A percentile compares a stretch with the other conserved stretches of the same genome.
Conservation (phyloP, 1,284 basidiomycete species). For the Moesziomyces parantarcticus region DNA sequence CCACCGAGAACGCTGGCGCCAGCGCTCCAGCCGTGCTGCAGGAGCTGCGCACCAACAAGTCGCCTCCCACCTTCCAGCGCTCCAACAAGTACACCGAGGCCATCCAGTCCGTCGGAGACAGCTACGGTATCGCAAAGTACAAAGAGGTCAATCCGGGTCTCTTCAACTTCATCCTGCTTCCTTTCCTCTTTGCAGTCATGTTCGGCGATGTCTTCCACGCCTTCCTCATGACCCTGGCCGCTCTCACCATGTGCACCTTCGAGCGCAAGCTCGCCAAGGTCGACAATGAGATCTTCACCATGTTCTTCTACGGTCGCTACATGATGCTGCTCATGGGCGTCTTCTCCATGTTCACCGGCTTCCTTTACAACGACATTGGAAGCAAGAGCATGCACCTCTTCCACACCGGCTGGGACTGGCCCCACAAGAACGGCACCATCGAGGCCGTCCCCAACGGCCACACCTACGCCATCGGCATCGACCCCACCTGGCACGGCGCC, state of each 20-base stretch:
- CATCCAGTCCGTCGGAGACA: constrained; percentile 98
- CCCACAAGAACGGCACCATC: constrained; percentile 68
- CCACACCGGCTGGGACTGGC: constrained; percentile 88
- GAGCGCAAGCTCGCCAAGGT: constrained; percentile 83
- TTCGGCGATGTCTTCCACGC: constrained; percentile 99
- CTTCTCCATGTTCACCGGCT: constrained; percentile 91
- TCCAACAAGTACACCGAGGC: constrained; percentile 97
- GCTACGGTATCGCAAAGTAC: constrained; percentile 93
- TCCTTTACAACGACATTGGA: constrained; percentile 99
- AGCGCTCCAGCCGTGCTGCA: constrained; percentile 91
- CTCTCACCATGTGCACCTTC: constrained; percentile 83
- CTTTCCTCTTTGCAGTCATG: constrained; percentile 99
- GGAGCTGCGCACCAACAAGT: constrained; percentile 87
- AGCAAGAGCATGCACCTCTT: constrained; percentile 90
- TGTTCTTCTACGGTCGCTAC: constrained; percentile 96
- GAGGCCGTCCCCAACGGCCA: constrained; percentile 71
- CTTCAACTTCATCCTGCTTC: constrained; percentile 93
- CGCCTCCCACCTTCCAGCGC: constrained; percentile 93
- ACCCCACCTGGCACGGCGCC: constrained; percentile 93
- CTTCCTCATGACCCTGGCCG: constrained; percentile 81
- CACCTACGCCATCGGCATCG: constrained; percentile 91
- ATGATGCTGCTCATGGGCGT: constrained; percentile 97
- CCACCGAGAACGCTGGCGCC: constrained; percentile 95
- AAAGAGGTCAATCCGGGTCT: constrained; percentile 98
- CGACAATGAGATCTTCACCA: constrained; percentile 86